These are phyloP conservation scores for Ceratocystis alfenasii DNA, from an alignment of 2,329 filamentous ascomycete species.

Conservation along the genomic window DNA sequence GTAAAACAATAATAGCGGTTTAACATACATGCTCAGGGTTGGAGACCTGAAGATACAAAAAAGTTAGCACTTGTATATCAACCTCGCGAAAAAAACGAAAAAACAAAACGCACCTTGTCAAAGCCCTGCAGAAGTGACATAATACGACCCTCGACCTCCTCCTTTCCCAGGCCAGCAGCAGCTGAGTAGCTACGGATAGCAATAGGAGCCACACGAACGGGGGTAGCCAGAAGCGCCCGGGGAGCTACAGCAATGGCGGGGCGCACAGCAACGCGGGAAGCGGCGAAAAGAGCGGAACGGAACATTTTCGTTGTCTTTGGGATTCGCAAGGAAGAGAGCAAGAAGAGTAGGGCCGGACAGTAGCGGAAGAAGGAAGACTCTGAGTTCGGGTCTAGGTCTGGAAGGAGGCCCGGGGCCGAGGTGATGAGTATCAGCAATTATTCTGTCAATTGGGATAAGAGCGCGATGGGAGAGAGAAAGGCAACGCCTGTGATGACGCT, in stretches of 20 bases:
- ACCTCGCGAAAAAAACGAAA: slow-evolving; percentile 20
- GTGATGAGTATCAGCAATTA: too few species aligned
- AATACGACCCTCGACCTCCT: slow-evolving; percentile 84
- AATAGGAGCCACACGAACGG: slow-evolving; percentile 51
- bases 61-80: background rate
- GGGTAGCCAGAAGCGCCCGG: slow-evolving; percentile 43
- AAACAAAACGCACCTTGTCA: slow-evolving; percentile 55
- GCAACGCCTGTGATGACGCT: too few species aligned
- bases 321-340: background rate
- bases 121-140: slow-evolving; percentile 88
- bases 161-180: slow-evolving; percentile 61
- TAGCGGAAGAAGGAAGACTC: background rate
- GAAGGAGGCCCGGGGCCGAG: background rate
- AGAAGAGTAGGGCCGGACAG: background rate
- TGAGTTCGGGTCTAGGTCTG: background rate
- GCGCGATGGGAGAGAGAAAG: too few species aligned
- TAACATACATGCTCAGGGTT: slow-evolving; percentile 49
- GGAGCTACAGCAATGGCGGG: slow-evolving; percentile 5
- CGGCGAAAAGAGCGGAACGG: slow-evolving; percentile 61
- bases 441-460: too few species aligned
- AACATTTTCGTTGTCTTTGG: slow-evolving; percentile 50
- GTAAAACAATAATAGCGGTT: background rate
- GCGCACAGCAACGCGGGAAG: slow-evolving; percentile 11
- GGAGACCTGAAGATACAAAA: slow-evolving; percentile 45
- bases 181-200: slow-evolving; percentile 79